Conservation (phyloP, 495 filamentous ascomycete species). For the Podospora didyma region DNA sequence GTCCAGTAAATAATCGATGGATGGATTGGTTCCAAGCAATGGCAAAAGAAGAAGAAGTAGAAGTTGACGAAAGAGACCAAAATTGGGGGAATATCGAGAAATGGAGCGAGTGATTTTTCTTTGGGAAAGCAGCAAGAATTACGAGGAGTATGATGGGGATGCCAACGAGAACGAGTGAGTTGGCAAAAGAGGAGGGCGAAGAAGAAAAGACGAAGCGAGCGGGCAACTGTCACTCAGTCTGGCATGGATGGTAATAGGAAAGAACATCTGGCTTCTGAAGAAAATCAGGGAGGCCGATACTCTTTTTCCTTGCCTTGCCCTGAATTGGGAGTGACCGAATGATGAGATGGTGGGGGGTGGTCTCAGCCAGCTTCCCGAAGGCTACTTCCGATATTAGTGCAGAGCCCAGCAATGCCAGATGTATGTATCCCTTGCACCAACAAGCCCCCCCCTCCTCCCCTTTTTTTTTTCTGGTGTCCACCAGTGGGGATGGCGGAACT, state of each 20-base stretch:
- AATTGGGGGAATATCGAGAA: not conserved
- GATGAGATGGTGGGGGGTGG: not conserved
- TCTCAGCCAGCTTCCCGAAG: not conserved
- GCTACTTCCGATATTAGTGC: not conserved
- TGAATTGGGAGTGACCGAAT: not conserved
- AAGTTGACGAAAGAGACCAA: not conserved
- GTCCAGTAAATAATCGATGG: not conserved
- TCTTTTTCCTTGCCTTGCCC: not conserved
- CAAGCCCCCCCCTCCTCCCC: too few species aligned
- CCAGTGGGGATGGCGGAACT: too few species aligned
- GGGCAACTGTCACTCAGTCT: not conserved
- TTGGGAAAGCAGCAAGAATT: not conserved
- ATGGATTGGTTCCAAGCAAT: not conserved
- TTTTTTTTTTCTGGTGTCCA: not conserved
- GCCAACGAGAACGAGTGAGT: not conserved
- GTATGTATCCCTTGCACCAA: not conserved
- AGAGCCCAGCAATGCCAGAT: not conserved
- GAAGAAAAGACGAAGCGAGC: not conserved
- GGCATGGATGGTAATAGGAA: not conserved
- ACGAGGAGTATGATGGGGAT: not conserved
- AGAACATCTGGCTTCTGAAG: not conserved
- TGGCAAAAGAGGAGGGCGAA: not conserved
- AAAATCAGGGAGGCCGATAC: not conserved
- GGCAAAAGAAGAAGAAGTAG: not conserved
- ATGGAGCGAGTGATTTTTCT: conserved; percentile 5